Evolutionary conservation across 2,329 filamentous ascomycete genomes (phyloP).

Genomic region (Pseudogymnoascus pannorum): DNA sequence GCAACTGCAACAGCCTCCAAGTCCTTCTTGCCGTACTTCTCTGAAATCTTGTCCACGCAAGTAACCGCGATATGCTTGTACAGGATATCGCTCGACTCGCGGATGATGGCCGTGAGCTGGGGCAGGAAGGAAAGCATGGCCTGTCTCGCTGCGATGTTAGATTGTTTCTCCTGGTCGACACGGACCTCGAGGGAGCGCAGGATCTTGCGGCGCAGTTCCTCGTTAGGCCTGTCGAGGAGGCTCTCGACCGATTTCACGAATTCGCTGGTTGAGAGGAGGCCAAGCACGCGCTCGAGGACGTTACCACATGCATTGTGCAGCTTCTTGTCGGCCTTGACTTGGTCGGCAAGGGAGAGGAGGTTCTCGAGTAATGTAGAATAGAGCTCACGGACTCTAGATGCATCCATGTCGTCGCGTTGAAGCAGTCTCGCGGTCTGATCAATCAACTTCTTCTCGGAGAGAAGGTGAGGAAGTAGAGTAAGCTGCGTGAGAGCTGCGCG

Average conservation of each 20-base stretch:
- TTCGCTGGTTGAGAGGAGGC: slow-evolving; percentile 76
- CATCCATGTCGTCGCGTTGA: slow-evolving; percentile 57
- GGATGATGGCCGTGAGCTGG: slow-evolving; percentile 68
- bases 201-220: slow-evolving; percentile 71
- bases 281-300: slow-evolving; percentile 71
- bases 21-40: slow-evolving; percentile 93
- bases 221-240: slow-evolving; percentile 67
- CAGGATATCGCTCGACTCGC: slow-evolving; percentile 61
- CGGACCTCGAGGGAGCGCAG: slow-evolving; percentile 74
- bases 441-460: slow-evolving; percentile 51
- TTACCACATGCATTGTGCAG: slow-evolving; percentile 57
- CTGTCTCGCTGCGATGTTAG: slow-evolving; percentile 58
- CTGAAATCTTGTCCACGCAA: slow-evolving; percentile 86
- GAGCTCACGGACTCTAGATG: slow-evolving; percentile 58
- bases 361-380: slow-evolving; percentile 63
- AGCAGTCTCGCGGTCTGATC: slow-evolving; percentile 48
- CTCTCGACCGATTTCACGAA: slow-evolving; percentile 84
- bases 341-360: slow-evolving; percentile 58
- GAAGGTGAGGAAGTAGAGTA: slow-evolving; percentile 48
- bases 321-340: slow-evolving; percentile 47
- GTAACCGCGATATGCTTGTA: slow-evolving; percentile 81
- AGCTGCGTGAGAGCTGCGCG: slow-evolving; percentile 49
- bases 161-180: slow-evolving; percentile 64
- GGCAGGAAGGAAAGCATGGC: slow-evolving; percentile 73
- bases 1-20: slow-evolving; percentile 67